These are phyloP conservation scores for Phylloporus scabripes DNA, from an alignment of 768 basidiomycete genomes.

Conservation along the genomic window DNA sequence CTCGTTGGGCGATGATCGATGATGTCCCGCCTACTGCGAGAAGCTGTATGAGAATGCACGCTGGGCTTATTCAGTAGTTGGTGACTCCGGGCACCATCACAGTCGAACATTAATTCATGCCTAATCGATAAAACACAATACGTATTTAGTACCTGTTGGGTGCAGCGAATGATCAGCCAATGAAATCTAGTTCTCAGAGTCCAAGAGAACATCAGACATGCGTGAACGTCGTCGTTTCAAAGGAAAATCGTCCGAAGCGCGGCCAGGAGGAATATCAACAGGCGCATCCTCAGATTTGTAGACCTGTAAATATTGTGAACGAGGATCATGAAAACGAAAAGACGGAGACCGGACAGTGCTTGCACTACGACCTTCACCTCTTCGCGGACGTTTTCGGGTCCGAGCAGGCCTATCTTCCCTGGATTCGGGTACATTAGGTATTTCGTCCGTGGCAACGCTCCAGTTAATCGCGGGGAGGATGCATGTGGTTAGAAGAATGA, in stretches of 20 bases:
- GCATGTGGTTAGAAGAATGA: slow-evolving; percentile 44
- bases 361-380: slow-evolving; percentile 18
- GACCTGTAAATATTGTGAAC: slow-evolving; percentile 17
- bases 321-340: background rate
- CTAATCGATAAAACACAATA: slow-evolving; percentile 23
- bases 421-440: slow-evolving; percentile 1
- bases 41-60: too few species aligned
- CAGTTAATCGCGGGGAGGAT: slow-evolving; percentile 43
- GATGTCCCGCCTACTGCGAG: too few species aligned
- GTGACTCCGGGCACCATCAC: slow-evolving; percentile 5
- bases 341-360: slow-evolving; percentile 19
- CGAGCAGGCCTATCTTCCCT: slow-evolving; percentile 23
- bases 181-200: slow-evolving; percentile 24
- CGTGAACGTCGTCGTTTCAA: slow-evolving; percentile 46
- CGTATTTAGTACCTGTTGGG: slow-evolving; percentile 9
- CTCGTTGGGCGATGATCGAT: too few species aligned
- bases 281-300: slow-evolving; percentile 25
- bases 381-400: slow-evolving; percentile 27
- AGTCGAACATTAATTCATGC: slow-evolving; percentile 21
- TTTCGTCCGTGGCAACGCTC: slow-evolving; percentile 18
- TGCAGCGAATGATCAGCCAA: slow-evolving; percentile 6
- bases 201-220: slow-evolving; percentile 27
- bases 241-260: slow-evolving; percentile 25
- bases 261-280: slow-evolving; percentile 29
- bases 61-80: slow-evolving; percentile 6